phyloP scores from a whole-genome alignment of 116 monocot species.

The Posidonia oceanica region DNA sequence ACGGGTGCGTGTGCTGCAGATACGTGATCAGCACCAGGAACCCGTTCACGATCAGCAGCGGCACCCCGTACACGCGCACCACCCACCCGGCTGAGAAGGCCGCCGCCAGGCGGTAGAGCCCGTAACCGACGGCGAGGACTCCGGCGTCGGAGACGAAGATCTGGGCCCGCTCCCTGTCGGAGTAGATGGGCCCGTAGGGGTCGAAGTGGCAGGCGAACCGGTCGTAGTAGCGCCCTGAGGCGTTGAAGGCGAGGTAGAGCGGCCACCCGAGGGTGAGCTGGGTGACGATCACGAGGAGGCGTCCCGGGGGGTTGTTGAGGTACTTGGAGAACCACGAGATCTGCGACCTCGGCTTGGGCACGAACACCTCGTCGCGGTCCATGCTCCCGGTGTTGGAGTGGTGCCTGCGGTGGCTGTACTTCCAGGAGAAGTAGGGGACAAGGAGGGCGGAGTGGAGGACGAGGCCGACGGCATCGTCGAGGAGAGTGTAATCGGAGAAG shows the following conservation, averaged over 20 bases:
- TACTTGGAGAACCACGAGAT: constrained; percentile 47
- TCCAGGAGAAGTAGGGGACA: constrained; percentile 87
- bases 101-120: constrained; percentile 27
- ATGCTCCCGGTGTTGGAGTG: constrained; percentile 83
- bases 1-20: constrained; percentile 81
- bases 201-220: constrained; percentile 73
- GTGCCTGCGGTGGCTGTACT: constrained; percentile 69
- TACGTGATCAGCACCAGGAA: constrained; percentile 69
- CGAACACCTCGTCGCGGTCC: constrained; percentile 82
- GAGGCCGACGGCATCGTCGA: constrained; percentile 65
- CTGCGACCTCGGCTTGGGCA: constrained; percentile 41
- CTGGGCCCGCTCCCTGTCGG: constrained; percentile 51
- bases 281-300: constrained; percentile 27
- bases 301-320: constrained; percentile 60
- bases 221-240: constrained; percentile 59
- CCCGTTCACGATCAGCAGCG: constrained; percentile 57
- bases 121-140: constrained; percentile 17
- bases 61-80: constrained; percentile 40
- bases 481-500: constrained; percentile 53
- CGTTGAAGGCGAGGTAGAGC: constrained; percentile 56
- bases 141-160: constrained; percentile 67
- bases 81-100: constrained; percentile 32
- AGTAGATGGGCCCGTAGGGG: constrained; percentile 67
- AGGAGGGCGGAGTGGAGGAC: constrained; percentile 60
- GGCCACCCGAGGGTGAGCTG: constrained; percentile 69